Percentiles rank a stretch among this genome's conserved stretches.
Evolutionary conservation across 257 asterid species (phyloP).

Genomic region (Nyctanthes arbortristis): DNA sequence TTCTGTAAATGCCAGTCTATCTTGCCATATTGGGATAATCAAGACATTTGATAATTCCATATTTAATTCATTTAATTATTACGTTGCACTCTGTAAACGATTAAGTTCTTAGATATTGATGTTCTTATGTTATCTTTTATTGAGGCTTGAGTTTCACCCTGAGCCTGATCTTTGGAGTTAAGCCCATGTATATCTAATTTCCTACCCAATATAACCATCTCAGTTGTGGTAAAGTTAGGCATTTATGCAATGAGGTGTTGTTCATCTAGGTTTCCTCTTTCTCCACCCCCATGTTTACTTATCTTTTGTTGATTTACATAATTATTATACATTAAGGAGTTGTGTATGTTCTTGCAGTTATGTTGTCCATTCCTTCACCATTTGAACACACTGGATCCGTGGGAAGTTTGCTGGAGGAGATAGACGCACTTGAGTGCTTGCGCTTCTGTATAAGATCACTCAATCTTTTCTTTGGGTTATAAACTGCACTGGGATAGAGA

Average conservation of each 20-base stretch:
- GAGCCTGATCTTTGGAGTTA: background rate
- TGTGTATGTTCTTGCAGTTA: background rate
- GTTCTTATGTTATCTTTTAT: background rate
- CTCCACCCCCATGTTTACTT: background rate
- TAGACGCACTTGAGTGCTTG: background rate
- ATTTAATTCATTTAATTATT: background rate
- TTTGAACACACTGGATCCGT: constrained; percentile 15
- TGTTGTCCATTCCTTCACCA: constrained; percentile 2
- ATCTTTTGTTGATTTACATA: background rate
- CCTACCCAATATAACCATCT: background rate
- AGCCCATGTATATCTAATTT: background rate
- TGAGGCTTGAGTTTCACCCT: background rate
- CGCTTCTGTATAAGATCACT: background rate
- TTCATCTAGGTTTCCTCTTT: background rate
- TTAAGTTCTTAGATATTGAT: background rate
- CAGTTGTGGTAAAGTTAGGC: background rate
- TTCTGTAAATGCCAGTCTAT: too few species aligned
- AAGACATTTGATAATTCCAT: background rate
- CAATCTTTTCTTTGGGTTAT: too few species aligned
- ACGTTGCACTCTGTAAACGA: background rate
- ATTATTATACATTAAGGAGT: background rate
- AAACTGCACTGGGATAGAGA: too few species aligned
- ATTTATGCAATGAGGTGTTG: background rate
- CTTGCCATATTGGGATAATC: too few species aligned
- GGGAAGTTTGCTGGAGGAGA: constrained; percentile 5